Percentiles rank a stretch among this genome's conserved stretches.
phyloP scores from a whole-genome alignment of 371 early-diverging fungal genomes.

The Umbelopsis sp. region DNA sequence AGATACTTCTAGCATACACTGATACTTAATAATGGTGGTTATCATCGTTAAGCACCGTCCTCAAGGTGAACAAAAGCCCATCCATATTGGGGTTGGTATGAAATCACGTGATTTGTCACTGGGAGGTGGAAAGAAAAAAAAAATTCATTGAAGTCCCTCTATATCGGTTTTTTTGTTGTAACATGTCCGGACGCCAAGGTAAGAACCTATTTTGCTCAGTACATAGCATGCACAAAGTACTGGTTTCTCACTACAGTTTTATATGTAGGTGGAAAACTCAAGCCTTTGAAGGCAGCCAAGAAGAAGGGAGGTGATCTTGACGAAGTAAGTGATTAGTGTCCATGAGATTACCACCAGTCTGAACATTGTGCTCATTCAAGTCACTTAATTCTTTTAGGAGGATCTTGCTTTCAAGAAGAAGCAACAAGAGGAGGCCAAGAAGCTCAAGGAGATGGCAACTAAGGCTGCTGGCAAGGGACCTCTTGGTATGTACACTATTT shows the following conservation, averaged over 20 bases:
- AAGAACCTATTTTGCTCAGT: slow-evolving; percentile 15
- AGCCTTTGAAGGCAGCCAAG: slow-evolving; percentile 83
- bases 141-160: neutral
- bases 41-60: no score
- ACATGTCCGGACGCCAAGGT: slow-evolving; percentile 70
- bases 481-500: slow-evolving; percentile 57
- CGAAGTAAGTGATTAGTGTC: slow-evolving; percentile 44
- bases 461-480: slow-evolving; percentile 84
- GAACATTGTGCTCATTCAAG: no score
- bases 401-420: slow-evolving; percentile 85
- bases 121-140: neutral
- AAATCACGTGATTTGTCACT: neutral
- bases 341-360: no score
- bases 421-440: slow-evolving; percentile 81
- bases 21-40: no score
- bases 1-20: no score
- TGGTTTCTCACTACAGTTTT: no score
- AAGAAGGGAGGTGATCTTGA: slow-evolving; percentile 61
- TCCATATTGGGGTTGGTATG: no score
- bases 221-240: neutral
- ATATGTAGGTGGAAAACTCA: slow-evolving; percentile 71
- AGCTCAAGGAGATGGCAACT: slow-evolving; percentile 77
- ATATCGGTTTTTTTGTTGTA: slow-evolving; percentile 22
- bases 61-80: no score
- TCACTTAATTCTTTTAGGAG: slow-evolving; percentile 38